phyloP scores from a whole-genome alignment of 306 rosid species.

The Herpetospermum pedunculosum region DNA sequence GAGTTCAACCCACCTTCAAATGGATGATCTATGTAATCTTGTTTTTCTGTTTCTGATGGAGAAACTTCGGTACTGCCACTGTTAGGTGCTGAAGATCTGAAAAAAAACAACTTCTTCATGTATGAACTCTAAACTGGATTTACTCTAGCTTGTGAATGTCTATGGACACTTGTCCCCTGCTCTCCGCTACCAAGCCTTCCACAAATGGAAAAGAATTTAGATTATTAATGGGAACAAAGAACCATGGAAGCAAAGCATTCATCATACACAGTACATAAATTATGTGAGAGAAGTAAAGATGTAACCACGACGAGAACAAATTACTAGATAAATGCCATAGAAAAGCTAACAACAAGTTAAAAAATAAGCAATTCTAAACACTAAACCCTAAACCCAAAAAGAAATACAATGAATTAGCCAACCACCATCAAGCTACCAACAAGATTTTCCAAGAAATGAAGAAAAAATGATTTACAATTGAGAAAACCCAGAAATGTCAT shows the following conservation, averaged over 20 bases:
- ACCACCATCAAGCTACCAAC: not conserved
- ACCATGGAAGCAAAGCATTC: not conserved
- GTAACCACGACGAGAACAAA: not conserved
- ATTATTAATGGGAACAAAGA: not conserved
- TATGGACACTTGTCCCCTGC: slow-evolving; percentile 6
- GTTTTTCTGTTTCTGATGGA: slow-evolving; percentile 38
- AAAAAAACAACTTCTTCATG: slow-evolving; percentile 85
- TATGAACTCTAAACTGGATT: slow-evolving; percentile 15
- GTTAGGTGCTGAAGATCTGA: slow-evolving; percentile 59
- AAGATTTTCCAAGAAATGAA: not conserved
- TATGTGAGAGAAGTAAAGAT: not conserved
- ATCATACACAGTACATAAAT: not conserved
- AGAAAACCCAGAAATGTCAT: not conserved
- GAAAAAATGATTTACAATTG: not conserved
- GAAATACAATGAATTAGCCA: not conserved
- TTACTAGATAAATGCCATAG: not conserved
- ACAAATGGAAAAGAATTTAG: not conserved
- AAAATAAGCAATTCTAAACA: too few relatives aligned
- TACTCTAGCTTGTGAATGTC: slow-evolving; percentile 24
- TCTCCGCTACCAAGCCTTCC: slow-evolving; percentile 12
- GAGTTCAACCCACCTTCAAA: slow-evolving; percentile 32
- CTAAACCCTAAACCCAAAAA: too few relatives aligned
- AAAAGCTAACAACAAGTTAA: not conserved
- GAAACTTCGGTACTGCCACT: slow-evolving; percentile 40
- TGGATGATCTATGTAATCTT: slow-evolving; percentile 30